Base-by-base conservation (phyloP, 116 monocot species). In the Zostera marina region DNA sequence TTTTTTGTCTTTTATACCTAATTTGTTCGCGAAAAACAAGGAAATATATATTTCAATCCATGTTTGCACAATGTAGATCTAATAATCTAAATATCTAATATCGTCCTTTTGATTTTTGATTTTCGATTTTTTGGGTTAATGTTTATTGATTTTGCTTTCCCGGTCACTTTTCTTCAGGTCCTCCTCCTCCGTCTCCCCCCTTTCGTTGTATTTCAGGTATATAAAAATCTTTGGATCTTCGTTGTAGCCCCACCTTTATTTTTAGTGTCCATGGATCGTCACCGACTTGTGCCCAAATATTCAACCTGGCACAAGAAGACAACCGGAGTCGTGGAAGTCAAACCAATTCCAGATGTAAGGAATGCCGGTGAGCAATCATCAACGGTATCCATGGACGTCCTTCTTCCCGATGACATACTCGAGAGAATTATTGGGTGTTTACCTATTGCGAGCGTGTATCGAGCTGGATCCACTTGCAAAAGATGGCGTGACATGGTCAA, bases 381-480 rank as follows among this genome's bases (percentile, higher is more conserved):
- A 32, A 12, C 42, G 7, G n/a, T 80, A 56, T 81, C 79, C 11
- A 44, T 93, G 52, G 89, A 96, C 55, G 68, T 62, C 41, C 47
- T 81, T 46, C 49, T 81, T 47, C 96, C 96, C 4, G 80, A 85
- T 74, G 96, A 96, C 66, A 58, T 96, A 7, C 44, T 89, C 11
- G 96, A 96, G 80, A 68, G 79, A 42, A 89, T 96, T 61, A 59
- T 96, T 11, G 77, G 83, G 8, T 78, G 73, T 52, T 66, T 96
- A 40, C 96, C 89, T 19, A 58, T 89, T 42, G 64, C 75, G 8
- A 79, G 89, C 32, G 47, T 89, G 14, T 62, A 82, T 17, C 75
- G 82, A 32, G 89, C 89, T 20, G 60, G 80, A 11, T 64, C 72
- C 25, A 80, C 83, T 5, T 96, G 96, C 72, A 89, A 80, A 62